Evolutionary conservation across 75 land plant genomes (phyloP).

Genomic region (Azolla pinnata): DNA sequence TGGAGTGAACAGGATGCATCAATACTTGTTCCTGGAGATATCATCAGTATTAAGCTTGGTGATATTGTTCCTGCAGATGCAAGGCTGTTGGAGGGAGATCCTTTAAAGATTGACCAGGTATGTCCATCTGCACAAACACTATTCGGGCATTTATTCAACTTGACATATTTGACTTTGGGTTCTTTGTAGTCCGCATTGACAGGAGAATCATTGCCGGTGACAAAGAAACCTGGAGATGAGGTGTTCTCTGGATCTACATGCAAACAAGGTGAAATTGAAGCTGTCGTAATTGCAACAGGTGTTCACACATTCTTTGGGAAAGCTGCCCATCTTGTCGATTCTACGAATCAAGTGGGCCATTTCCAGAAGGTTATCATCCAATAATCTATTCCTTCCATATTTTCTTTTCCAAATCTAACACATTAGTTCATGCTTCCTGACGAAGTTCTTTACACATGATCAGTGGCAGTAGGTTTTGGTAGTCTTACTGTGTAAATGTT

Average conservation of each 20-base stretch:
- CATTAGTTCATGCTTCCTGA: too few relatives aligned
- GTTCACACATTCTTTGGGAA: slow-evolving; percentile 22
- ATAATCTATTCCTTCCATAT: not conserved
- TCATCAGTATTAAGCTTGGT: slow-evolving; percentile 68
- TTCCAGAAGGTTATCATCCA: slow-evolving; percentile 11
- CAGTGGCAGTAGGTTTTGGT: too few relatives aligned
- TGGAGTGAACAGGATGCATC: slow-evolving; percentile 75
- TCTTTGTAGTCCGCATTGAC: slow-evolving; percentile 81
- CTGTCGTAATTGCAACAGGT: slow-evolving; percentile 83
- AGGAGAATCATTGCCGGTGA: slow-evolving; percentile 85
- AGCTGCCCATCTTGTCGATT: slow-evolving; percentile 20
- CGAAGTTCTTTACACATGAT: too few relatives aligned
- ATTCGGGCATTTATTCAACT: not conserved
- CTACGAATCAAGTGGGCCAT: slow-evolving; percentile 20
- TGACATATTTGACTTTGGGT: not conserved
- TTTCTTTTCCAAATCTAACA: too few relatives aligned
- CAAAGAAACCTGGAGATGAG: slow-evolving; percentile 82
- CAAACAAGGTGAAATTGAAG: slow-evolving; percentile 30
- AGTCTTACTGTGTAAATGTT: too few relatives aligned
- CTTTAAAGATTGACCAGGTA: slow-evolving; percentile 65
- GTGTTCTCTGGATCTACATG: slow-evolving; percentile 46
- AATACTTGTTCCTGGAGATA: slow-evolving; percentile 72
- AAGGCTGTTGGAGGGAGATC: slow-evolving; percentile 74
- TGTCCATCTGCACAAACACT: not conserved
- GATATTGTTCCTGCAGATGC: slow-evolving; percentile 79